A percentile compares a stretch with the other conserved stretches of the same genome.
phyloP scores from a whole-genome alignment of 768 basidiomycete genomes.

The Hirschioporus abietinus region DNA sequence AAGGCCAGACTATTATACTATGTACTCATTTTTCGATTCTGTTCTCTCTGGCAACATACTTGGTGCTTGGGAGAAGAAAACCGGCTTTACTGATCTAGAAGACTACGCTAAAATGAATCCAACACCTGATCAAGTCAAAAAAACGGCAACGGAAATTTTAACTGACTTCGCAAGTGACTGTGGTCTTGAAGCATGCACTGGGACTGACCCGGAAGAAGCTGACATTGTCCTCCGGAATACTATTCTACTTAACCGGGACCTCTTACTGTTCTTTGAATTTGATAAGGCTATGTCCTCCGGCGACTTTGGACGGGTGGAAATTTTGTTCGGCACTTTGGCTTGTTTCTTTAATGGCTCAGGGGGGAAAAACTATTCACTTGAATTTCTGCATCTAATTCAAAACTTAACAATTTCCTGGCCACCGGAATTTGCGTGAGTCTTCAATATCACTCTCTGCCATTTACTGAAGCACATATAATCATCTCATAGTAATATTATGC shows the following conservation, averaged over 20 bases:
- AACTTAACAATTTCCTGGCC: neutral
- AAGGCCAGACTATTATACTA: constrained; percentile 1
- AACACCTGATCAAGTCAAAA: neutral
- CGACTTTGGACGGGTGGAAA: constrained; percentile 2
- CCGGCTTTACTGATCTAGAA: neutral
- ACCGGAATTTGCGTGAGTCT: neutral
- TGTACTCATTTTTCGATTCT: neutral
- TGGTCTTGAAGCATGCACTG: neutral
- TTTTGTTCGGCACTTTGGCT: neutral
- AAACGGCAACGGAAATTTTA: neutral
- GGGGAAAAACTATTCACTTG: neutral
- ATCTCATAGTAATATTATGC: neutral
- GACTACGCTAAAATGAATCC: neutral
- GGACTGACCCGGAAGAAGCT: neutral
- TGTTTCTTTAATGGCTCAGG: neutral
- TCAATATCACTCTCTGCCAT: neutral
- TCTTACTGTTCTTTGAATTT: constrained; percentile 3
- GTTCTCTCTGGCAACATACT: neutral
- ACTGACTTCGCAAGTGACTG: neutral
- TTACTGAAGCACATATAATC: neutral
- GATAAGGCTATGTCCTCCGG: constrained; percentile 1
- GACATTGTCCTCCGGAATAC: neutral
- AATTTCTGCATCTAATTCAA: neutral
- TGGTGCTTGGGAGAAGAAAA: neutral
- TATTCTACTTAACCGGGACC: constrained; percentile 4